Base-by-base conservation (phyloP, 2,329 filamentous ascomycete genomes). In the Aspergillus uvarum region DNA sequence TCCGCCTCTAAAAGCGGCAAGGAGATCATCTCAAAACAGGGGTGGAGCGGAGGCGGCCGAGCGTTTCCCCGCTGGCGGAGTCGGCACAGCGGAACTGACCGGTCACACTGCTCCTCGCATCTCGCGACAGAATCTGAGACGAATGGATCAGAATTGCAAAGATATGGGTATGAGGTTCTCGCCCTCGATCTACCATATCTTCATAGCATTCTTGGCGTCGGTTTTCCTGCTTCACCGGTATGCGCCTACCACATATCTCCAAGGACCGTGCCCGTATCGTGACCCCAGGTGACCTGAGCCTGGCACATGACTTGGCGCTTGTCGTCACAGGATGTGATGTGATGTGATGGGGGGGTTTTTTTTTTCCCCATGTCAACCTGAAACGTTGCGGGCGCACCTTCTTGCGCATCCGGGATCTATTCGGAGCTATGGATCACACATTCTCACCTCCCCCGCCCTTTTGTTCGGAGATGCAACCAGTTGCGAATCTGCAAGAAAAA, bases 31-130 rank as follows among this genome's bases (percentile, higher is more conserved):
- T 64, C 21, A 61, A 66, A 67, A 59, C 58, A 65, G 65, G 67
- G 71, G 71, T 65, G 71, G 71, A 71, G 71, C 70, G 71, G 70
- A 71, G 63, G 56, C 65, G 62, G 65, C 64, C 64, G 64, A 60
- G 56, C 32, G 42, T 51, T 21, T n/a, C 42, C 51, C 62, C 61
- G 55, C 56, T 31, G 58, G 63, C 63, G 61, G 61, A 62, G 59
- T 61, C 56, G 54, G 52, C 56, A 54, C 56, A 50, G 58, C 55
- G 56, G 55, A 55, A 26, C 16, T 19, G 38, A 44, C 38, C 38
- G 38, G 16, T 16, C 38, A 44, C 6, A n/a, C 16, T 44, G 38
- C 38, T 44, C 53, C 29, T 44, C 29, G 31, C 42, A 16, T 48
- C 29, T 21, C 21, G 21, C 21, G 22, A 32, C 24, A 29, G 42